Evolutionary conservation across 225 moss, liverwort and hornwort species (phyloP), one percentile per base, ranked within the genome.

Genomic region (Polytrichum formosum): DNA sequence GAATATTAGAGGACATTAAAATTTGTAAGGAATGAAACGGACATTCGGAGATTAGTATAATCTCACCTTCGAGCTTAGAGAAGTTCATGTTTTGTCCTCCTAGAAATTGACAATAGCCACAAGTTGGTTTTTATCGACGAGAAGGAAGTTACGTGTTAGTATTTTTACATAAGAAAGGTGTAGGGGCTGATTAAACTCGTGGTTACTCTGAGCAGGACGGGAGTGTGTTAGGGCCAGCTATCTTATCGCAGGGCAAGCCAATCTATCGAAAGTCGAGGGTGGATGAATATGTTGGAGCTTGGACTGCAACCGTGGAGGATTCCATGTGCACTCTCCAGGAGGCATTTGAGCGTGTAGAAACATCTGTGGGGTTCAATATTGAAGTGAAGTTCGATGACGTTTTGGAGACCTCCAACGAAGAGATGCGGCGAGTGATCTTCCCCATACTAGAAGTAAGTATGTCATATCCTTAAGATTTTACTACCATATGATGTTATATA

Each of bases 331-430:
- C 87, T 1, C 83, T 92, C 28, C 77, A 79, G 70, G 85, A 90
- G 19, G 87, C 79, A 6, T 87, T 92, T 59, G 78, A 82, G 62
- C 27, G 73, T 18, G 87, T 83, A 23, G 61, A 82, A 33, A 80
- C 71, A 4, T 64, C 84, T 1, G 26, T 85, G 31, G 92, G 92
- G 0, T 92, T 92, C 62, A 90, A 92, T 64, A 84, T 92, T 18
- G 92, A 92, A 81, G 68, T 87, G 55, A 92, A 92, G 73, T 92
- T 92, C 56, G 77, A 87, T 69, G 90, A 87, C 19, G 61, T 74
- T 53, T 67, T 79, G 1, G 83, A 82, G 19, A 83, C 78, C 1
- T 5, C 74, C 19, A 84, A 87, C 30, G 53, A 64, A 2, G 92
- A 92, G 63, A 27, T 87, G 21, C 79, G 71, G 66, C 81, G 87